Base-by-base conservation (phyloP, 1,284 basidiomycete species). In the Ganoderma boninense region DNA sequence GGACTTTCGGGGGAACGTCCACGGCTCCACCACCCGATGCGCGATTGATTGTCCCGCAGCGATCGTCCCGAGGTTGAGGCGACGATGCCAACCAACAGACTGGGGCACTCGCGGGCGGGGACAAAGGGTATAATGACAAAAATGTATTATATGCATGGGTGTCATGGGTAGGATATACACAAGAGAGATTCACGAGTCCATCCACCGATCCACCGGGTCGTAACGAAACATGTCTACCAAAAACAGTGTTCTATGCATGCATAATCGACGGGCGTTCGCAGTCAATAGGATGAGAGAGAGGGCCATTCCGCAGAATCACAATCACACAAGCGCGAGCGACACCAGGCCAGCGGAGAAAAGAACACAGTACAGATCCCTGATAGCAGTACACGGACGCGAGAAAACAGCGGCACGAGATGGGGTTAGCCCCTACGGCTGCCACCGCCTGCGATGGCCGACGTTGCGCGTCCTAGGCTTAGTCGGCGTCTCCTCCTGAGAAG, bases 401-500 rank as follows among this genome's bases (percentile, higher is more conserved):
- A 57, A 63, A 44, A 32, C 16, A 46, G 23, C n/a, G 54, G 32
- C 20, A 49, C 14, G 14, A 20, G 42, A 23, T 23, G 38, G 11
- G n/a, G 11, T 32, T 56, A 52, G 18, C 11, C 40, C 43, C 63
- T 74, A 74, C 61, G 71, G 73, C 52, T 73, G 71, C 75, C 74
- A 79, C 70, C 77, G 78, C 71, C 79, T 75, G 67, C 79, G 79
- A 66, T 77, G 77, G 60, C 77, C 73, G 35, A 74, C 69, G 66
- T 77, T 80, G 72, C 86, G 84, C 77, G 85, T 82, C 64, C 90
- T 85, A 40, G 89, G 89, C 69, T 88, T 84, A 23, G 90, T 91
- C 40, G 90, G 90, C 3, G 90, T 91, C 77, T 91, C 89, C 69
- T 91, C 88, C 72, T 80, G 85, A 32, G 77, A 79, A 65, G 79